A percentile compares a stretch with the other conserved stretches of the same genome.
phyloP scores from a whole-genome alignment of 768 basidiomycete species.

The Amyloporia xantha region DNA sequence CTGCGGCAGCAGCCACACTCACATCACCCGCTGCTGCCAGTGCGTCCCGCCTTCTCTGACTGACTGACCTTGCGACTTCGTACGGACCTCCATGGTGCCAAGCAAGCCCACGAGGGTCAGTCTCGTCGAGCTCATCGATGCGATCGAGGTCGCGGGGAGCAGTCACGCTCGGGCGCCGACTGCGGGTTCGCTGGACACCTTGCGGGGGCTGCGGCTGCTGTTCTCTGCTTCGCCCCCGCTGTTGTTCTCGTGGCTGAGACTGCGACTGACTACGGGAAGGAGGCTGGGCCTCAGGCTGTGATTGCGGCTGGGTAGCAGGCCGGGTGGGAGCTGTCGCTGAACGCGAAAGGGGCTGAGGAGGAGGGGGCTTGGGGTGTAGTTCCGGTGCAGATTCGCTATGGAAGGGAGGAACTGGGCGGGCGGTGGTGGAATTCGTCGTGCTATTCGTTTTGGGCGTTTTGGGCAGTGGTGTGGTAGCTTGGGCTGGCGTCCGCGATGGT shows the following conservation, averaged over 20 bases:
- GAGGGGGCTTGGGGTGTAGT: conserved; percentile 3
- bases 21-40: not conserved
- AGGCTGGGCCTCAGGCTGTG: not conserved
- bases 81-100: conserved; percentile 75
- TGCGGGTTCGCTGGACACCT: conserved; percentile 13
- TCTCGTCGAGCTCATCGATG: conserved; percentile 76
- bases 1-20: not conserved
- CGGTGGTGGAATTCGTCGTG: conserved; percentile 1
- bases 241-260: not conserved
- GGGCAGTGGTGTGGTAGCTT: not conserved
- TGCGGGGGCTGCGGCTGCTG: not conserved
- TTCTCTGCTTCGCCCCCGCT: not conserved
- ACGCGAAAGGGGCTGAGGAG: conserved; percentile 8
- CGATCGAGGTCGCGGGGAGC: conserved; percentile 43
- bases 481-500: not conserved
- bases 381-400: conserved; percentile 16
- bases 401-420: conserved; percentile 6
- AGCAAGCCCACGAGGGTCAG: conserved; percentile 55
- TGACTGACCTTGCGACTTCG: conserved; percentile 27
- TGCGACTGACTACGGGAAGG: conserved; percentile 1
- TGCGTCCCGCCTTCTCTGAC: not conserved
- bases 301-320: not conserved
- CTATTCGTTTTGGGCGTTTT: not conserved
- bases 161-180: conserved; percentile 21
- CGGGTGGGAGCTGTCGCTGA: conserved; percentile 15